phyloP scores from a whole-genome alignment of 2,329 filamentous ascomycete species.

The Amphichorda felina region DNA sequence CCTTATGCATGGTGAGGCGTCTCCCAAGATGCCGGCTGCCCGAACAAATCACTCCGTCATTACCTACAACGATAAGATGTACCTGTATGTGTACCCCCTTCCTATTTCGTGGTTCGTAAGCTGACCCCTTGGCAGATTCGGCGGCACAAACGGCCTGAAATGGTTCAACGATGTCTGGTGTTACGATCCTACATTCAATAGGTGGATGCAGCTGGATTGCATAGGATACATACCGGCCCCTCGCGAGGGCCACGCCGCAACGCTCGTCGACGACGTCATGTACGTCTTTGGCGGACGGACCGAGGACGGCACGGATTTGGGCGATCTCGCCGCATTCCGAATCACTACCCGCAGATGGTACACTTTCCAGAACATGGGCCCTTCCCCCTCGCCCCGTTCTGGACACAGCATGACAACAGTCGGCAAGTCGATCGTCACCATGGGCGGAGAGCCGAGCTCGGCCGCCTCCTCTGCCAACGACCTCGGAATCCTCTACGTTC shows the following conservation, averaged over 20 bases:
- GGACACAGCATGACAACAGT: slow-evolving; percentile 97
- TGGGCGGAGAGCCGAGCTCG: slow-evolving; percentile 90
- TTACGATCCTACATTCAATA: slow-evolving; percentile 73
- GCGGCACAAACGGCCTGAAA: slow-evolving; percentile 85
- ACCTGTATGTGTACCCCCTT: slow-evolving; percentile 51
- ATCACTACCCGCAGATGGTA: slow-evolving; percentile 85
- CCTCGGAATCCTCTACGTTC: slow-evolving; percentile 76
- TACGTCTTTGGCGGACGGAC: slow-evolving; percentile 96
- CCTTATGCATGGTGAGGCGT: slow-evolving; percentile 55
- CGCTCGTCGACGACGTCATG: slow-evolving; percentile 95
- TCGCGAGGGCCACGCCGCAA: slow-evolving; percentile 86
- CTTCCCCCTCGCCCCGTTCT: slow-evolving; percentile 82
- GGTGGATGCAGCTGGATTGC: slow-evolving; percentile 83
- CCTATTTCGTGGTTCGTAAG: background rate
- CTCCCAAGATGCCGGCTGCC: slow-evolving; percentile 57
- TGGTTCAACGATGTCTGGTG: slow-evolving; percentile 99
- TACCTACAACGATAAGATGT: slow-evolving; percentile 86
- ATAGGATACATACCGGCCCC: slow-evolving; percentile 95
- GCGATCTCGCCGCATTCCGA: slow-evolving; percentile 74
- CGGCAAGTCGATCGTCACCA: slow-evolving; percentile 81
- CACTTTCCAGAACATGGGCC: slow-evolving; percentile 99
- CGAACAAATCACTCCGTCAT: slow-evolving; percentile 92
- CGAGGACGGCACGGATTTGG: slow-evolving; percentile 83
- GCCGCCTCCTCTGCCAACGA: slow-evolving; percentile 71
- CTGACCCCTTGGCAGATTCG: slow-evolving; percentile 52